Base-by-base conservation (phyloP, 73 alveolate genomes). In the Paramecium octaurelia region DNA sequence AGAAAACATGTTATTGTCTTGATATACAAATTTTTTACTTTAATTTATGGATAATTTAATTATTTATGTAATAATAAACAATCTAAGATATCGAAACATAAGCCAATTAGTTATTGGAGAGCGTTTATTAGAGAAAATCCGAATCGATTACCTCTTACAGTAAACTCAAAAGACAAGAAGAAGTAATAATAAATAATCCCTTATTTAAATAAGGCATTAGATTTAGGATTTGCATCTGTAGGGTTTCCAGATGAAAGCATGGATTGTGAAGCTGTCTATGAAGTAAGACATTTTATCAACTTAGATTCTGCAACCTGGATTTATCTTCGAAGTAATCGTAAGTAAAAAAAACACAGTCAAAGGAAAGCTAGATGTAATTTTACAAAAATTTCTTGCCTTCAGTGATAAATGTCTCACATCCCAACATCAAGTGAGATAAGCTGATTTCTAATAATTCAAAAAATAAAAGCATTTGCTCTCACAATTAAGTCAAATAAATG, bases 171-270 rank as follows among this genome's bases (percentile, higher is more conserved):
- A 44, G 54, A 42, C 29, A 23, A 44, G 91, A 80, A 42, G 91
- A 44, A 44, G 70, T 48, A 44, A 80, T 80, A 44, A 20, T 80
- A 42, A 42, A 42, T 80, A 80, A 35, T 73, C 87, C 87, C 75
- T 44, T 80, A 80, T 46, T 20, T 42, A 23, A 24, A 23, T 43
- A 80, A 80, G 75, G 91, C 91, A 80, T 44, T 80, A 23, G 91
- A 80, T 29, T 12, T 73, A 73, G 87, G 87, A 29, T 80, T 80
- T 80, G 70, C 91, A 40, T 80, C 91, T 21, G 91, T 80, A 9
- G 91, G 91, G 31, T 80, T 80, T 80, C 91, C 91, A 44, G 91
- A 80, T 80, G 91, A 80, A 42, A 42, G 57, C 9, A 44, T 43
- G 31, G 91, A 80, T 80, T 27, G 31, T 44, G 70, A 80, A 35